These are phyloP conservation scores for Saccharomycopsis babjevae DNA, from an alignment of 805 yeast genomes.

Conservation along the genomic window DNA sequence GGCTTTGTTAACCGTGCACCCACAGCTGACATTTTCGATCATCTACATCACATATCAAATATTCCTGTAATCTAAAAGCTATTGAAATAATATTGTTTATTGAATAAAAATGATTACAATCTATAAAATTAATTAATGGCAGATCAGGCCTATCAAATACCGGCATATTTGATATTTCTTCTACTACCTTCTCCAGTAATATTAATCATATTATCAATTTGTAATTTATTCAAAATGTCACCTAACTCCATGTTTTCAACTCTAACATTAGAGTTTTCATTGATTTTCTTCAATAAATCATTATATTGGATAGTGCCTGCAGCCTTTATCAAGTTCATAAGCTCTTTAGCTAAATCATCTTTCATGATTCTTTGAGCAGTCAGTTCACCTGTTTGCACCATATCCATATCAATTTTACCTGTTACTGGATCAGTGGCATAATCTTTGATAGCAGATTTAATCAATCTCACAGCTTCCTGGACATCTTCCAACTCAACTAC, in stretches of 20 bases:
- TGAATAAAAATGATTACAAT: too few relatives aligned
- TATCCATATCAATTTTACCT: slow-evolving; percentile 94
- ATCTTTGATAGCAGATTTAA: slow-evolving; percentile 89
- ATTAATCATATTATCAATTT: slow-evolving; percentile 57
- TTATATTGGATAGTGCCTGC: slow-evolving; percentile 43
- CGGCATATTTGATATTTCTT: slow-evolving; percentile 26
- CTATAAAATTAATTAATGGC: too few relatives aligned
- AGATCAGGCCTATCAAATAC: not conserved
- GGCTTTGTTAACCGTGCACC: too few relatives aligned
- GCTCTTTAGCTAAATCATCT: slow-evolving; percentile 59
- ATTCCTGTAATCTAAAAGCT: too few relatives aligned
- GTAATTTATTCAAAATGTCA: slow-evolving; percentile 57
- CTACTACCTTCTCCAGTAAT: slow-evolving; percentile 66
- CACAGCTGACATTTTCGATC: too few relatives aligned
- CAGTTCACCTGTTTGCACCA: slow-evolving; percentile 93
- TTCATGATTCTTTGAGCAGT: slow-evolving; percentile 71
- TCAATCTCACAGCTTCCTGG: slow-evolving; percentile 84
- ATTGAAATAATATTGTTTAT: too few relatives aligned
- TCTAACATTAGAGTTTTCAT: slow-evolving; percentile 52
- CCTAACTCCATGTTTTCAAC: slow-evolving; percentile 65
- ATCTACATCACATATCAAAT: too few relatives aligned
- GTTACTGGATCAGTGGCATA: slow-evolving; percentile 97
- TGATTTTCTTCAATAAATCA: slow-evolving; percentile 48
- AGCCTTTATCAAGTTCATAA: slow-evolving; percentile 44
- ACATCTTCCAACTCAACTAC: slow-evolving; percentile 75